A percentile compares a stretch with the other conserved stretches of the same genome.
Conservation (phyloP, 257 asterid genomes). For the Solanum gracilifrons region DNA sequence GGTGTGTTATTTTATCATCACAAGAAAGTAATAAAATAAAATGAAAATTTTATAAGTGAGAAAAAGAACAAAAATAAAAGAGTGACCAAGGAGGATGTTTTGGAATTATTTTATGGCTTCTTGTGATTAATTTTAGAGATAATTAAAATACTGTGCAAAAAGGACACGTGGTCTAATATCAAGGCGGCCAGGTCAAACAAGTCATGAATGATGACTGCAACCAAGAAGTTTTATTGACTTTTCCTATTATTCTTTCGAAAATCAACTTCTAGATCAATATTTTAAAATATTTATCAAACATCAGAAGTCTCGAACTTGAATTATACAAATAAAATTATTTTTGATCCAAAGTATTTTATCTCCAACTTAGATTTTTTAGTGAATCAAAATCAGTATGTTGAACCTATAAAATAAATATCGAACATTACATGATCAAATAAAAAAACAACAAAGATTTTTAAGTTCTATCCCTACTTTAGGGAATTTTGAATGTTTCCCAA, state of each 20-base stretch:
- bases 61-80: neutral
- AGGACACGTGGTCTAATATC: conserved; percentile 45
- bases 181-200: conserved; percentile 33
- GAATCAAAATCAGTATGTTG: neutral
- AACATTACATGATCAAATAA: rapidly evolving
- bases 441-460: too few species aligned
- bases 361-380: neutral
- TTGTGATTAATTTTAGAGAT: neutral
- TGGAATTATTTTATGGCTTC: conserved; percentile 1
- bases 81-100: conserved; percentile 15
- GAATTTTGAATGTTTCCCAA: neutral
- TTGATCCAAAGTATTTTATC: neutral
- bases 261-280: neutral
- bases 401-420: rapidly evolving
- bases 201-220: conserved; percentile 17
- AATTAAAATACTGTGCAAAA: neutral
- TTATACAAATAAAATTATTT: neutral
- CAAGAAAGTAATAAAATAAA: neutral
- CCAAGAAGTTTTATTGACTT: neutral
- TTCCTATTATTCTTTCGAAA: neutral
- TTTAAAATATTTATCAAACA: neutral
- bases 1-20: neutral
- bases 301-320: rapidly evolving
- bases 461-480: neutral
- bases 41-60: neutral